phyloP scores from a whole-genome alignment of 2,329 filamentous ascomycete species.

The Venturia asperata region DNA sequence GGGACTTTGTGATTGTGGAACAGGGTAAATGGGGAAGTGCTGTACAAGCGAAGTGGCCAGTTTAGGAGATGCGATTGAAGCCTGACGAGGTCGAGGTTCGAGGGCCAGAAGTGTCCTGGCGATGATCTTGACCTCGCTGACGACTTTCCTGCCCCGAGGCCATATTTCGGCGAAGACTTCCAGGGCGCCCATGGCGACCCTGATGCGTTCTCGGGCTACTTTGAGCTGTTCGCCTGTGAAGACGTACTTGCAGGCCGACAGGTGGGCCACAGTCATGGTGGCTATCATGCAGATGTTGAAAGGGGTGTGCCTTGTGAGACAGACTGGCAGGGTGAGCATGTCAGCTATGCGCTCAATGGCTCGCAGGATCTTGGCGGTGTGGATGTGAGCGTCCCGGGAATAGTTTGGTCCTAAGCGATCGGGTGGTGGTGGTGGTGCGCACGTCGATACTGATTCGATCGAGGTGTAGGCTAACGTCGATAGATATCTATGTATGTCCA shows the following conservation, averaged over 20 bases:
- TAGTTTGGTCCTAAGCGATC: constrained; percentile 23
- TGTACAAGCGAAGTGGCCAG: too few relatives aligned
- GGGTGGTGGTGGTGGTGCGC: constrained; percentile 48
- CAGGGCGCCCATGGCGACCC: too few relatives aligned
- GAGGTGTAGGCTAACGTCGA: constrained; percentile 32
- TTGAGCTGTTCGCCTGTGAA: constrained; percentile 49
- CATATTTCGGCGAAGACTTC: too few relatives aligned
- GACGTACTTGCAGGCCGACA: constrained; percentile 64
- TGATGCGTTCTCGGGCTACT: constrained; percentile 61
- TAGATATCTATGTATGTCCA: constrained; percentile 39
- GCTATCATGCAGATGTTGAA: constrained; percentile 79
- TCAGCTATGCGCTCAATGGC: constrained; percentile 72
- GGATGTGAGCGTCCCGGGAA: constrained; percentile 49
- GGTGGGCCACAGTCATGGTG: constrained; percentile 70
- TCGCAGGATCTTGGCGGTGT: constrained; percentile 73
- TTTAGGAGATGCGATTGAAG: too few relatives aligned
- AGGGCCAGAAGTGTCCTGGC: too few relatives aligned
- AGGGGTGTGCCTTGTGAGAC: constrained; percentile 66
- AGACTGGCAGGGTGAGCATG: constrained; percentile 65
- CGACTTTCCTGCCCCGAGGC: too few relatives aligned
- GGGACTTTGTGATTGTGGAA: too few relatives aligned
- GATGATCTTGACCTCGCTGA: too few relatives aligned
- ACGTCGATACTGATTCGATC: constrained; percentile 48
- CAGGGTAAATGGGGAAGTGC: too few relatives aligned
- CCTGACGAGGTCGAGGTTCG: too few relatives aligned